A percentile compares a stretch with the other conserved stretches of the same genome.
Conservation (phyloP, 2,329 filamentous ascomycete genomes). For the Dothideomycetidae sp. region DNA sequence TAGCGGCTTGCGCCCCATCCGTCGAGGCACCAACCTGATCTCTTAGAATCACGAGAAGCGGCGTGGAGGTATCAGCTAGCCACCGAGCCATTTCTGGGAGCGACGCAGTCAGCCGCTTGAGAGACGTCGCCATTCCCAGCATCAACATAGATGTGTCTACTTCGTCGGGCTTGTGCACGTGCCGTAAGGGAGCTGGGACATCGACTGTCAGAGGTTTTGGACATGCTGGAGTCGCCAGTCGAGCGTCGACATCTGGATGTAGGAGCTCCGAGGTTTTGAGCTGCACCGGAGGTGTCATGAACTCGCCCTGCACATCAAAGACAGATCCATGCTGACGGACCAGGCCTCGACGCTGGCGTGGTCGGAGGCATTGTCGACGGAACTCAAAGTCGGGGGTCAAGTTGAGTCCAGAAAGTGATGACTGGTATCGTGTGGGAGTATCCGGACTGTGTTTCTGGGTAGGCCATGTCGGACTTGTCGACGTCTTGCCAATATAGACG, state of each 20-base stretch:
- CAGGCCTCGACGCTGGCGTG: conserved; percentile 11
- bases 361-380: conserved; percentile 12
- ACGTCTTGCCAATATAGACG: neutral
- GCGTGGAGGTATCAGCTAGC: conserved; percentile 16
- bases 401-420: neutral
- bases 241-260: conserved; percentile 9
- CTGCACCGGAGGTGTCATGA: conserved; percentile 11
- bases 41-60: conserved; percentile 16
- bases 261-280: conserved; percentile 6
- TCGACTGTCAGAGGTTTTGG: conserved; percentile 11
- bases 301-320: neutral
- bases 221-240: conserved; percentile 14
- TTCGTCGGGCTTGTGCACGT: conserved; percentile 11
- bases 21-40: conserved; percentile 12
- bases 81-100: conserved; percentile 16
- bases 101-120: conserved; percentile 15
- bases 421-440: neutral
- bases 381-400: conserved; percentile 8
- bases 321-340: conserved; percentile 2
- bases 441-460: neutral
- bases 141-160: conserved; percentile 14
- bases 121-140: conserved; percentile 16
- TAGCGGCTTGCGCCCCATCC: conserved; percentile 1
- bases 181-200: conserved; percentile 11
- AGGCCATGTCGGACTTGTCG: neutral